Evolutionary conservation across 306 rosid genomes (phyloP), one percentile per base, ranked within the genome.

Genomic region (Cucumis sativus): DNA sequence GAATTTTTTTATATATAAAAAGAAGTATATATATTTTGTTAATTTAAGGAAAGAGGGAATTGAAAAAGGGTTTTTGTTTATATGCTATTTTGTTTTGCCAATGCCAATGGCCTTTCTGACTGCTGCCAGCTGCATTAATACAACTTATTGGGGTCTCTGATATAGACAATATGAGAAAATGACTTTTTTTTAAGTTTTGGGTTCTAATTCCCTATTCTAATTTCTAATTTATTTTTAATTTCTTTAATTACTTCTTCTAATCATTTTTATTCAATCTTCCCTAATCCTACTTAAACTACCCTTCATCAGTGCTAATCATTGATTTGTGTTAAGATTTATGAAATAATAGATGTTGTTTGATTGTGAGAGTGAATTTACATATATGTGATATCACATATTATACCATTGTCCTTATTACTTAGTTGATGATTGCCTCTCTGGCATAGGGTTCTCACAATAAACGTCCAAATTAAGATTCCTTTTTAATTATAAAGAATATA

Each of bases 91-190:
- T 51, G 77, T 30, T 73, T 73, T 51, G 77, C 49, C 77, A 30
- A 12, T 73, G 63, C 77, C 77, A 73, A 73, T 73, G 63, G 77
- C 49, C 49, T 10, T 73, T 73, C 77, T 52, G 77, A 73, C 62
- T 73, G 33, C 28, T 73, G 77, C 77, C 77, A 73, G 77, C 77
- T 73, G 77, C 77, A 52, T 73, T 49, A 54, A 73, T 47, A 52
- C 63, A 52, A 54, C 77, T 52, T 73, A 73, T 73, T 51, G 45
- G 77, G 77, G 77, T 10, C 76, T 28, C n/a, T 73, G 63, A 73
- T 52, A 73, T 54, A 17, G 77, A 73, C 77, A 52, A 73, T 33
- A 33, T 52, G 14, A 23, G 77, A 73, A 73, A 73, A 73, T 14
- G 77, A 73, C 77, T 23, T 23, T 23, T 23, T 23, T 73, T 72